A percentile compares a stretch with the other conserved stretches of the same genome.
These are phyloP conservation scores for Penicillium sclerotigenum DNA, from an alignment of 2,329 filamentous ascomycete species.

Conservation along the genomic window DNA sequence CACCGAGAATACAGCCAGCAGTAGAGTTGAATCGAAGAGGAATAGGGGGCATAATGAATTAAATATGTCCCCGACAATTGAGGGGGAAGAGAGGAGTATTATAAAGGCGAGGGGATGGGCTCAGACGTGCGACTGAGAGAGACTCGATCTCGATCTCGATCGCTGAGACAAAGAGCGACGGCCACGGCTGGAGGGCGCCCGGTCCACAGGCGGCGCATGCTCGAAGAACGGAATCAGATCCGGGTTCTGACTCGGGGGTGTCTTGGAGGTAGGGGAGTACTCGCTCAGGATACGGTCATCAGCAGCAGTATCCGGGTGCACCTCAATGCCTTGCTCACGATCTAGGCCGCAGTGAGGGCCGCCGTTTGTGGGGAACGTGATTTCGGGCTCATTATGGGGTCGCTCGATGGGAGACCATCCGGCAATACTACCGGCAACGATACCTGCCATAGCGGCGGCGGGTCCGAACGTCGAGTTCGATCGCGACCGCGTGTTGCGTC, in stretches of 20 bases:
- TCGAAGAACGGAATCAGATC: constrained; percentile 46
- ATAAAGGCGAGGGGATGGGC: background rate
- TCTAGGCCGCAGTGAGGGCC: constrained; percentile 39
- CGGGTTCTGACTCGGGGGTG: constrained; percentile 48
- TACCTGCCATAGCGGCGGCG: constrained; percentile 62
- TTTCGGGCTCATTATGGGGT: constrained; percentile 8
- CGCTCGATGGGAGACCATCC: constrained; percentile 63
- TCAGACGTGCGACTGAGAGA: constrained; percentile 29
- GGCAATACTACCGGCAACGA: constrained; percentile 63
- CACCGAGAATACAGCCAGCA: background rate
- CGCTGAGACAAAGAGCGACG: constrained; percentile 37
- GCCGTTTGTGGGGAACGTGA: constrained; percentile 37
- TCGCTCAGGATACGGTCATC: constrained; percentile 47
- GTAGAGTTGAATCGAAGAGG: background rate
- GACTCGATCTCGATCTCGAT: constrained; percentile 39
- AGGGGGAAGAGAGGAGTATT: background rate
- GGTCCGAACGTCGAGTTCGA: constrained; percentile 59
- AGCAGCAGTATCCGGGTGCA: constrained; percentile 46
- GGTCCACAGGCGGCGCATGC: constrained; percentile 35
- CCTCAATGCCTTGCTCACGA: constrained; percentile 44
- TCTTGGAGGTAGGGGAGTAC: constrained; percentile 32
- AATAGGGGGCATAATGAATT: background rate
- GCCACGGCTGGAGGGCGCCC: constrained; percentile 35
- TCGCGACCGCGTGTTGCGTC: constrained; percentile 52
- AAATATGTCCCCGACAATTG: background rate